Evolutionary conservation across 805 yeast species (phyloP), one percentile per base, ranked within the genome.

Genomic region (Yamadazyma tumulicola): DNA sequence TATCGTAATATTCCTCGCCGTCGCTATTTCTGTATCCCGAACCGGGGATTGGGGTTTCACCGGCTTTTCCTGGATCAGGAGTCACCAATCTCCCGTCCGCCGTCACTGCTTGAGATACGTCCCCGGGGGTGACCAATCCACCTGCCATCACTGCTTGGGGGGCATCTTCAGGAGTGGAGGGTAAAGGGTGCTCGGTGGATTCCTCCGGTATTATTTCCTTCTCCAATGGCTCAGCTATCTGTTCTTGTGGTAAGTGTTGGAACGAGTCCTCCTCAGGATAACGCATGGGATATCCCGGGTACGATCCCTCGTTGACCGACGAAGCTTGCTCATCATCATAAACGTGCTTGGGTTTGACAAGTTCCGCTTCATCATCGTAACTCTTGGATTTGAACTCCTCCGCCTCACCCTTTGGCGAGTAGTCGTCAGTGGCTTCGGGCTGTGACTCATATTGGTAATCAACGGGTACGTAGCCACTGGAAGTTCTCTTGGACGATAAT

Each of bases 1-100:
- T 53, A 39, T 67, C 71, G 41, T 59, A 59, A 41, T 41, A 65
- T 11, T 63, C 66, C 21, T 61, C 64, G 11, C 37, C 37, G n/a
- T 45, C 40, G 14, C 43, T 42, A 17, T 32, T 22, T 2, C 34
- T 39, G 29, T 24, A 16, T 13, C 29, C 35, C n/a, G 23, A 22
- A 10, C 10, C 19, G 24, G 22, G 13, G 24, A 17, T 19, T n/a
- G 14, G 29, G 10, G 22, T 31, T 3, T 29, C 35, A 6, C 7
- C n/a, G 8, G 23, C 8, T 20, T 20, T 20, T 20, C 11, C 10
- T 20, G 8, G 10, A 9, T 9, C 11, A 9, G 23, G 23, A n/a
- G n/a, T n/a, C n/a, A n/a, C n/a, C n/a, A n/a, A n/a, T n/a, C n/a
- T n/a, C n/a, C n/a, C n/a, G n/a, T n/a, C n/a, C n/a, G n/a, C n/a